A percentile compares a stretch with the other conserved stretches of the same genome.
phyloP scores from a whole-genome alignment of 164 flowering plant genomes.

The Buxus sempervirens region DNA sequence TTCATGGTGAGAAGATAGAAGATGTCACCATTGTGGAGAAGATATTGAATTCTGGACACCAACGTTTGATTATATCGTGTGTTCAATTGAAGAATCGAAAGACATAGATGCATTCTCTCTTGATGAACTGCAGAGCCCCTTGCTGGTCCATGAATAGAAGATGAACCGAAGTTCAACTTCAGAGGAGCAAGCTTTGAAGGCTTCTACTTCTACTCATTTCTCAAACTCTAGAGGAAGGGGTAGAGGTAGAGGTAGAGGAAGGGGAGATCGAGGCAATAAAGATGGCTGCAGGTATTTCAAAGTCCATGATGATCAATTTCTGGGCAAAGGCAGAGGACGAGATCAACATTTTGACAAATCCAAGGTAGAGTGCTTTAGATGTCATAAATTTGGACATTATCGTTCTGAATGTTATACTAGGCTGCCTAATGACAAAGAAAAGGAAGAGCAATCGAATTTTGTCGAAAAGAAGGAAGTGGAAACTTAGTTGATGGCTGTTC shows the following conservation, averaged over 20 bases:
- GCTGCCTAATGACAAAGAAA: constrained; percentile 9
- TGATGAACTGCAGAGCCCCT: constrained; percentile 20
- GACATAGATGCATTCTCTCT: constrained; percentile 9
- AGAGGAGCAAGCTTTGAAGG: constrained; percentile 24
- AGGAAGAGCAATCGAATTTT: constrained; percentile 13
- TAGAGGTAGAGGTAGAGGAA: constrained; percentile 15
- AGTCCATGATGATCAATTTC: constrained; percentile 4
- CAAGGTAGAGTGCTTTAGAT: constrained; percentile 24
- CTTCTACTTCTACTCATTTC: constrained; percentile 13
- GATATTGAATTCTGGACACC: constrained; percentile 14
- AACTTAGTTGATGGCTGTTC: constrained; percentile 10
- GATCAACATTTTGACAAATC: constrained; percentile 23
- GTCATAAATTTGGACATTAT: constrained; percentile 21
- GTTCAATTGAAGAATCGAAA: constrained; percentile 22
- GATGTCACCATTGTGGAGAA: constrained; percentile 18
- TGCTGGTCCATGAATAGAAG: constrained; percentile 25
- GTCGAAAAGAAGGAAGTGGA: constrained; percentile 8
- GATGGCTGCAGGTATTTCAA: constrained; percentile 9
- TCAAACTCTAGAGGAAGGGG: not conserved
- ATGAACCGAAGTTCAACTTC: constrained; percentile 3
- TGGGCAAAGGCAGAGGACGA: constrained; percentile 10
- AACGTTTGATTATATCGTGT: constrained; percentile 20
- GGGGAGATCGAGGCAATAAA: constrained; percentile 10
- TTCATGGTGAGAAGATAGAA: constrained; percentile 17
- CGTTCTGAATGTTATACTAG: constrained; percentile 11